Percentiles rank a stretch among this genome's conserved stretches.
Evolutionary conservation across 2,329 filamentous ascomycete species (phyloP).

Genomic region (Phaeosphaeriaceae sp.): DNA sequence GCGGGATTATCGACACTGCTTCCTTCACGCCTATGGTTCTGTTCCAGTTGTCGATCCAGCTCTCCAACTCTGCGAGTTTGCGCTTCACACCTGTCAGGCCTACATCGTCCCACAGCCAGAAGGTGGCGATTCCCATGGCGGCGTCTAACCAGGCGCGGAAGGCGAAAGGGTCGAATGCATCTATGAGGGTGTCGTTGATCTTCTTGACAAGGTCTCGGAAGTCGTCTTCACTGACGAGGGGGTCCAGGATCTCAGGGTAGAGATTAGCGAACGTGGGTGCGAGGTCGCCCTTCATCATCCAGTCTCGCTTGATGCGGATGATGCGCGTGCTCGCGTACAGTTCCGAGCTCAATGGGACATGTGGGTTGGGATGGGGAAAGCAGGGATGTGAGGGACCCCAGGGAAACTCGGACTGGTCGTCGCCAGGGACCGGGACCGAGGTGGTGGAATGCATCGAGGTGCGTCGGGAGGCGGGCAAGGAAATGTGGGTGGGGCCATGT

Average conservation of each 20-base stretch:
- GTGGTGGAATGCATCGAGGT: conserved; percentile 35
- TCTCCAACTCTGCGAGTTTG: conserved; percentile 72
- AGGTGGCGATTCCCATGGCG: conserved; percentile 79
- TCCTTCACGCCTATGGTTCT: conserved; percentile 63
- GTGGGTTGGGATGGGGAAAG: conserved; percentile 90
- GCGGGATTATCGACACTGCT: conserved; percentile 75
- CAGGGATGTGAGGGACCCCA: conserved; percentile 97
- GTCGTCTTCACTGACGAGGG: conserved; percentile 81
- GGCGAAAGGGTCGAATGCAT: conserved; percentile 80
- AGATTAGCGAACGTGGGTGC: conserved; percentile 93
- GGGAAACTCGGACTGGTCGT: conserved; percentile 64
- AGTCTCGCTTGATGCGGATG: conserved; percentile 90
- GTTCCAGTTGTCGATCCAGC: conserved; percentile 90
- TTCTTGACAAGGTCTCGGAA: conserved; percentile 83
- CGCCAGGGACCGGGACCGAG: conserved; percentile 56
- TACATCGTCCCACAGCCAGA: conserved; percentile 94
- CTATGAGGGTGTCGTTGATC: conserved; percentile 77
- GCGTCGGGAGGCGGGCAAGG: conserved; percentile 36
- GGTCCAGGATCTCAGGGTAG: conserved; percentile 94
- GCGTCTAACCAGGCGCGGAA: conserved; percentile 80
- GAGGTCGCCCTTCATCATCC: conserved; percentile 86
- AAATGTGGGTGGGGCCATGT: conserved; percentile 23
- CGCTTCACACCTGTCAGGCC: conserved; percentile 78
- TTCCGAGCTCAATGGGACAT: conserved; percentile 78
- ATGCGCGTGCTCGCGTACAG: conserved; percentile 82